Conservation (phyloP, 352 stramenopile genomes). For the Globisporangium megalacanthum region DNA sequence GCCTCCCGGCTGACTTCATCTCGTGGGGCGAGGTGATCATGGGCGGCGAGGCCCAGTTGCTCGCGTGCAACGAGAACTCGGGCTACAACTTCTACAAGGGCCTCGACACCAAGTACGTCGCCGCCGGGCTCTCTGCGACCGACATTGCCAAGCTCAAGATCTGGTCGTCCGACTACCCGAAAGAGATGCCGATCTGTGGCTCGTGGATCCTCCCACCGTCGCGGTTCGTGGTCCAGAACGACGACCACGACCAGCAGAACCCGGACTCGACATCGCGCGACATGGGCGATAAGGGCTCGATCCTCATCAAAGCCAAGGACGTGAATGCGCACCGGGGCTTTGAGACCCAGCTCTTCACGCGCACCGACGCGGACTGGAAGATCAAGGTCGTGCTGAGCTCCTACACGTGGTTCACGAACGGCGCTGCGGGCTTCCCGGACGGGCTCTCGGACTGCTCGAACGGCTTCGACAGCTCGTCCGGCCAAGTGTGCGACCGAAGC, state of each 20-base stretch:
- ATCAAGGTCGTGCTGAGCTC: constrained; percentile 68
- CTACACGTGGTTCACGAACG: constrained; percentile 49
- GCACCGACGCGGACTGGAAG: constrained; percentile 52
- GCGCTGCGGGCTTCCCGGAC: constrained; percentile 52
- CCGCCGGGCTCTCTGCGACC: constrained; percentile 34
- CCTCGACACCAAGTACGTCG: constrained; percentile 34
- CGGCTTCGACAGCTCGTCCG: constrained; percentile 26
- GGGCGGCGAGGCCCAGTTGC: constrained; percentile 26
- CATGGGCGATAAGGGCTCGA: constrained; percentile 49
- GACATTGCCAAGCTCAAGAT: constrained; percentile 76
- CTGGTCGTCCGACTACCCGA: constrained; percentile 71
- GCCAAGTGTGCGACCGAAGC: constrained; percentile 25
- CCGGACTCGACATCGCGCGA: constrained; percentile 39
- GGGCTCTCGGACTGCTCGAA: constrained; percentile 32
- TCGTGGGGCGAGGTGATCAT: constrained; percentile 51
- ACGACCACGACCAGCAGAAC: constrained; percentile 69
- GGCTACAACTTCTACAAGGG: constrained; percentile 65
- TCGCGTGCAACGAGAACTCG: constrained; percentile 48
- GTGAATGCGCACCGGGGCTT: constrained; percentile 51
- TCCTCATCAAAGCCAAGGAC: constrained; percentile 50
- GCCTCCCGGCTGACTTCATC: constrained; percentile 51
- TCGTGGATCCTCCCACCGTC: constrained; percentile 57
- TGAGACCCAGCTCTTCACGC: constrained; percentile 48
- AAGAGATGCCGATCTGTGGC: constrained; percentile 42
- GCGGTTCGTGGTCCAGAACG: constrained; percentile 71